Base-by-base conservation (phyloP, 2,329 filamentous ascomycete species). In the Trichoderma koningii region DNA sequence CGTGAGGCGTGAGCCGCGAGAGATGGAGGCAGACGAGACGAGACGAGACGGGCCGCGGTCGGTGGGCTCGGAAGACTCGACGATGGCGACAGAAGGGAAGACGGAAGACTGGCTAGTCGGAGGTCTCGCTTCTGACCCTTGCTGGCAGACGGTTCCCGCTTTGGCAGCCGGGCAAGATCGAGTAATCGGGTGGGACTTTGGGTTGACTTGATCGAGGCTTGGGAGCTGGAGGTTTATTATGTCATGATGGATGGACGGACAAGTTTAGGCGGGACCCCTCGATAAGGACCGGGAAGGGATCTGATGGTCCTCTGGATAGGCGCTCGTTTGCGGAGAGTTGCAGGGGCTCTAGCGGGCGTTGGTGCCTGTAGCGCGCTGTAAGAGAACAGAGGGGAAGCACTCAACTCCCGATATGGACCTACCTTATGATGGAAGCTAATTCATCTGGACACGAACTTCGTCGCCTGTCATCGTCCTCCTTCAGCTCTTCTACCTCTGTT, bases 211-310 rank as follows among this genome's bases (percentile, higher is more conserved):
- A 28, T 55, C 60, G 34, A 55, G 26, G 28, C 26, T 50, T 53
- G 60, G 47, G 44, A 52, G 48, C 47, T 41, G 50, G 50, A 26
- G 34, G 34, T 38, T 45, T 56, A 53, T 68, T 69, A 68, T 71
- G 68, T 71, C 68, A 66, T 66, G 64, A 63, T 53, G 63, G 63
- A 61, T 65, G 56, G 55, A 53, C 42, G 55, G 55, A 48, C 41
- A 41, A 55, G n/a, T 41, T 55, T 44, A n/a, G 52, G 34, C 34
- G 52, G 62, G 48, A 47, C 61, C 65, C 65, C 53, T 34, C 65
- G 65, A 73, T 73, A 73, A 73, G 71, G 72, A 72, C 38, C 12
- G 6, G 15, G 9, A 7, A 12, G 38, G 38, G 12, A 17, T 9
- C 30, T 9, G 30, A 30, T 30, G 30, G 30, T 23, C 21, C 21